Evolutionary conservation across 768 basidiomycete species (phyloP), one percentile per base, ranked within the genome.

Genomic region (Leccinum variicolor): DNA sequence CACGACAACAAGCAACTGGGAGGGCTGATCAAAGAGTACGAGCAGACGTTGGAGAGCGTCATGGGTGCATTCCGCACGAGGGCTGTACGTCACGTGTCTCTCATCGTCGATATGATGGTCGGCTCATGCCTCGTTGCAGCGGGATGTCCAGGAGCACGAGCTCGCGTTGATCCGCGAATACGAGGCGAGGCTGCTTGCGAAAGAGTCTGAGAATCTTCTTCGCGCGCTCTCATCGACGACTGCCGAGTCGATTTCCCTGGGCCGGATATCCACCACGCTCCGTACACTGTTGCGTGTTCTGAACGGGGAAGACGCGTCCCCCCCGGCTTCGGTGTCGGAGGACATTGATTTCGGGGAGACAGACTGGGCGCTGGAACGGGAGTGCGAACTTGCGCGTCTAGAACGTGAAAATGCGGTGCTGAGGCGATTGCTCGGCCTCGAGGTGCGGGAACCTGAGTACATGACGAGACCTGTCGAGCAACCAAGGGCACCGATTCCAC

Each of bases 1-100:
- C 84, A 96, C 64, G 97, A 98, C 75, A 99, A 98, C 78, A 96
- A 97, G 70, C 96, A 98, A 64, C 80, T 99, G 31, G 91, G 88
- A 62, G 77, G 81, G 6, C 77, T 99, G 53, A 87, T 98, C 65
- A 94, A 94, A 66, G 97, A 99, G 70, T 98, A 97, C 67, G 97
- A 99, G 70, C 90, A 92, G 68, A 98, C 96, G 1, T 76, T 99
- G 31, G 97, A 99, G 73, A 90, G 82, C 7, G 84, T 98, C 46
- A 99, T 99, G 97, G 84, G 86, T 80, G 66, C 75, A 28, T 99
- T 99, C 75, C 81, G 97, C 56, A 89, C 85, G 57, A 85, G 92
- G 49, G 96, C 97, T 31, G 96, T 98, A 71, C 58, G 92, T 84
- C 50, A 55, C 45, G 21, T 21, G 26, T 49, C 26, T 39, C 21